A percentile compares a stretch with the other conserved stretches of the same genome.
phyloP scores from a whole-genome alignment of 306 rosid species.

The Adenanthera pavonina region DNA sequence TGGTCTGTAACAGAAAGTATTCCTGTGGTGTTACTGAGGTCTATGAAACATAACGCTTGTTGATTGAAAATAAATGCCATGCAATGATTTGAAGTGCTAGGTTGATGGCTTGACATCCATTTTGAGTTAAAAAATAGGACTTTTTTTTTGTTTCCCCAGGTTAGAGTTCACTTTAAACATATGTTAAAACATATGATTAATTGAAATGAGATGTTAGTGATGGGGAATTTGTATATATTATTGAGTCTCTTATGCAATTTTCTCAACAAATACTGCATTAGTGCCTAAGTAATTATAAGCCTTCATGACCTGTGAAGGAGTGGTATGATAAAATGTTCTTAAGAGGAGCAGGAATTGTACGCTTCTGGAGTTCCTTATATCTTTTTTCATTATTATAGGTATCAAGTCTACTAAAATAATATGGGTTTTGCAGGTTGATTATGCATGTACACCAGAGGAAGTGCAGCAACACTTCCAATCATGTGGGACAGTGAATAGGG shows the following conservation, averaged over 20 bases:
- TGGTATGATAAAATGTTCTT: slow-evolving; percentile 14
- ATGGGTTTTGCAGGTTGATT: slow-evolving; percentile 79
- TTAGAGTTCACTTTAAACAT: too few relatives aligned
- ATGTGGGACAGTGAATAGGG: slow-evolving; percentile 96
- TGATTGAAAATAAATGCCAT: slow-evolving; percentile 1
- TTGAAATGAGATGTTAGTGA: neutral
- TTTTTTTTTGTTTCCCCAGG: too few relatives aligned
- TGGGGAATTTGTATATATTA: neutral
- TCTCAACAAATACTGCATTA: slow-evolving; percentile 19
- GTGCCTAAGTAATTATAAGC: neutral
- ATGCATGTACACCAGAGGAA: slow-evolving; percentile 99
- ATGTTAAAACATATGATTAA: slow-evolving; percentile 1
- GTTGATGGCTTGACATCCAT: neutral
- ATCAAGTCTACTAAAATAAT: slow-evolving; percentile 38
- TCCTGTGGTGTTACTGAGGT: slow-evolving; percentile 11
- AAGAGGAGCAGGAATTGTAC: slow-evolving; percentile 4
- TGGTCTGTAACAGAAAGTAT: neutral
- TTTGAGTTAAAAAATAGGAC: neutral
- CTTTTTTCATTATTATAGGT: slow-evolving; percentile 13
- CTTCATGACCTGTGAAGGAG: slow-evolving; percentile 22
- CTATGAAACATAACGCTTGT: slow-evolving; percentile 15
- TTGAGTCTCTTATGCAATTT: slow-evolving; percentile 6
- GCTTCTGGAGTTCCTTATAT: slow-evolving; percentile 4
- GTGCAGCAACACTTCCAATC: slow-evolving; percentile 99
- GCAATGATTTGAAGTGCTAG: neutral